These are phyloP conservation scores for Trichoderma atroviride DNA, from an alignment of 2,329 filamentous ascomycete genomes.

Conservation along the genomic window DNA sequence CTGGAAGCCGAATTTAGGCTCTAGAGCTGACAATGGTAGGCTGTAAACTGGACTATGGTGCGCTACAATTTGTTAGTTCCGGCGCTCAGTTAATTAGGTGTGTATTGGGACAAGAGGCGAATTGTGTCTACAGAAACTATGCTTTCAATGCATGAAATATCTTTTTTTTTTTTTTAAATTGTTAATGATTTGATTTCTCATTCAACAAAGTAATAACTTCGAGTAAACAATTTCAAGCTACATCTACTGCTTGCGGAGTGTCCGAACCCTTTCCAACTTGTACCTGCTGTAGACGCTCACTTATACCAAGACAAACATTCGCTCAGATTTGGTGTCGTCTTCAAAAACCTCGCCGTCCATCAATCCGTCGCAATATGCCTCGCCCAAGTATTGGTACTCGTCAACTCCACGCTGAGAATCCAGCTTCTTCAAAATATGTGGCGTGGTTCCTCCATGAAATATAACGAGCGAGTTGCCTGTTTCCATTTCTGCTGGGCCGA, in stretches of 20 bases:
- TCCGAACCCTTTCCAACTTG: background rate
- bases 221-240: too few relatives aligned
- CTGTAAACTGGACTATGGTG: background rate
- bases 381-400: conserved; percentile 37
- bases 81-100: background rate
- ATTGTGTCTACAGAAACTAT: background rate
- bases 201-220: too few relatives aligned
- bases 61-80: background rate
- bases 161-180: too few relatives aligned
- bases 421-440: conserved; percentile 33
- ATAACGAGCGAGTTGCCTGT: conserved; percentile 36
- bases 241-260: background rate
- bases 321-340: conserved; percentile 2
- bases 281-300: background rate
- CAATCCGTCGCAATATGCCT: conserved; percentile 40
- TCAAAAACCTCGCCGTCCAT: conserved; percentile 39
- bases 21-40: background rate
- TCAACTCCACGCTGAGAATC: background rate
- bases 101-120: background rate
- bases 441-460: conserved; percentile 36
- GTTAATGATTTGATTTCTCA: too few relatives aligned
- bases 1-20: background rate
- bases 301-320: conserved; percentile 20
- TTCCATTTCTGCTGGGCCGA: conserved; percentile 33
- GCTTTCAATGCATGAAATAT: background rate